These are phyloP conservation scores for Epichloe festucae DNA, from an alignment of 2,329 filamentous ascomycete genomes.

Conservation along the genomic window DNA sequence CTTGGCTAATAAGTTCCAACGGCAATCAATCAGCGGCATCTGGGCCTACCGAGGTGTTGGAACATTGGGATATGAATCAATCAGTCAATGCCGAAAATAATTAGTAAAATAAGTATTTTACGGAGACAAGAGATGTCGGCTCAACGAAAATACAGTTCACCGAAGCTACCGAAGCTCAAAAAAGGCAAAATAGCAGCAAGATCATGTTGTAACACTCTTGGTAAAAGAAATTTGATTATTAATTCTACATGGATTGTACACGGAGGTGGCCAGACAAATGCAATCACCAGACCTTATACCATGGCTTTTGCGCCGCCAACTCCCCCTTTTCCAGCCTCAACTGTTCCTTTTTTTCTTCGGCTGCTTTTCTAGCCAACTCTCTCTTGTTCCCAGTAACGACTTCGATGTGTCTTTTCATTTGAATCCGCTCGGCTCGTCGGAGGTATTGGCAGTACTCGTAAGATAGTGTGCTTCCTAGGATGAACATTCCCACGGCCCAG, in stretches of 20 bases:
- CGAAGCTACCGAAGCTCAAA: background rate
- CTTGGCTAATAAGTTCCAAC: no score
- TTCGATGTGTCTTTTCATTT: slow-evolving; percentile 77
- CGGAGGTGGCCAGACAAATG: background rate
- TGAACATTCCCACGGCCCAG: slow-evolving; percentile 73
- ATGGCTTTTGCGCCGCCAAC: slow-evolving; percentile 27
- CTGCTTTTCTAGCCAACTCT: slow-evolving; percentile 31
- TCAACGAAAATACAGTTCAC: no score
- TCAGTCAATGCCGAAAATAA: no score
- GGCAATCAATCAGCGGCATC: no score
- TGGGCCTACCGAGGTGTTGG: no score
- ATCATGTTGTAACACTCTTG: background rate
- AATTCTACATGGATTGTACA: slow-evolving; percentile 1
- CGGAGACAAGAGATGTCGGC: no score
- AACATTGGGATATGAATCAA: no score
- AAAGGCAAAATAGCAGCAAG: background rate
- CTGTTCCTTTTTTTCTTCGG: slow-evolving; percentile 26
- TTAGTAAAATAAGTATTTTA: no score
- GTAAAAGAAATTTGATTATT: background rate
- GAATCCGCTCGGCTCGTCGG: slow-evolving; percentile 60
- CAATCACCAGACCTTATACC: slow-evolving; percentile 45
- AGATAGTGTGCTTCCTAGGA: slow-evolving; percentile 52
- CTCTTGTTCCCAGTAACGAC: slow-evolving; percentile 38
- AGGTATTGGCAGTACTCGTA: slow-evolving; percentile 78
- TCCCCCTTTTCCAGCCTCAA: slow-evolving; percentile 19